These are phyloP conservation scores for Intubia oerlemansii DNA, from an alignment of 2,329 filamentous ascomycete species.

Conservation along the genomic window DNA sequence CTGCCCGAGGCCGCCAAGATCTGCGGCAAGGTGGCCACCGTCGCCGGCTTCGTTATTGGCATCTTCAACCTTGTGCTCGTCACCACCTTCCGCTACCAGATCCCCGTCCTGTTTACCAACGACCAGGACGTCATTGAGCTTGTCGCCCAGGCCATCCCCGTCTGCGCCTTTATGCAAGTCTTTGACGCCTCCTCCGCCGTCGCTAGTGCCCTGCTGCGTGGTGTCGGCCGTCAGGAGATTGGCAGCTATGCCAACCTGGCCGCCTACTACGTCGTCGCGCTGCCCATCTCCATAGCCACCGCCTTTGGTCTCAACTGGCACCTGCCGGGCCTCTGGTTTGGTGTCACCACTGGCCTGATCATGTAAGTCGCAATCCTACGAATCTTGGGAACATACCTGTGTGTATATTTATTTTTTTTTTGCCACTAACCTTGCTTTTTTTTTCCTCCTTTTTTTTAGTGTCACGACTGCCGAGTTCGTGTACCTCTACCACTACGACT, in stretches of 20 bases:
- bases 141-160: slow-evolving; percentile 48
- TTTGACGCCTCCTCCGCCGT: slow-evolving; percentile 65
- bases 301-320: slow-evolving; percentile 62
- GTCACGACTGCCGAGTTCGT: slow-evolving; percentile 31
- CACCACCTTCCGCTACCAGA: slow-evolving; percentile 42
- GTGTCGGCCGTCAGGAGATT: slow-evolving; percentile 72
- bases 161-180: slow-evolving; percentile 76
- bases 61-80: slow-evolving; percentile 58
- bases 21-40: slow-evolving; percentile 54
- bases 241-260: slow-evolving; percentile 77
- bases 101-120: slow-evolving; percentile 61
- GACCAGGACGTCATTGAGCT: slow-evolving; percentile 48
- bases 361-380: too few relatives aligned
- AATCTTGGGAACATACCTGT: too few relatives aligned
- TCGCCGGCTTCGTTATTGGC: slow-evolving; percentile 47
- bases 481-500: slow-evolving; percentile 29
- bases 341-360: slow-evolving; percentile 50
- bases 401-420: background rate
- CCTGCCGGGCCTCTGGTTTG: slow-evolving; percentile 62
- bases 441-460: slow-evolving; percentile 13
- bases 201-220: slow-evolving; percentile 68
- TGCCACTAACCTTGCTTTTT: background rate
- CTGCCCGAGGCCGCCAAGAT: slow-evolving; percentile 62
- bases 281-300: slow-evolving; percentile 63
- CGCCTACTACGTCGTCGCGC: slow-evolving; percentile 67